These are phyloP conservation scores for Agrocybe praecox DNA, from an alignment of 768 basidiomycete genomes.

Conservation along the genomic window DNA sequence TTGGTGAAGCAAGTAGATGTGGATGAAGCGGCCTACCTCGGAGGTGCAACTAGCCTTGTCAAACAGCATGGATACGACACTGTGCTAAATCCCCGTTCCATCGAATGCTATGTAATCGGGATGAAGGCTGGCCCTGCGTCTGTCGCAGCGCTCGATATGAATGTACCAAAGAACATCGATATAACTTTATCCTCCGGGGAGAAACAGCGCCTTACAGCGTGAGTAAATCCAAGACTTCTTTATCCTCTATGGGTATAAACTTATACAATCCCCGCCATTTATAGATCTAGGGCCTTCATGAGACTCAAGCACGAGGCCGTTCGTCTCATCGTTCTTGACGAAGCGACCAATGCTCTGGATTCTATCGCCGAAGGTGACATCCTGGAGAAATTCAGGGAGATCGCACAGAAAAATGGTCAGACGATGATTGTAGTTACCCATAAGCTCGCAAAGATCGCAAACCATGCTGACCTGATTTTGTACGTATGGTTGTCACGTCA, in stretches of 20 bases:
- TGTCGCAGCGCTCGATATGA: constrained; percentile 19
- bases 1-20: constrained; percentile 16
- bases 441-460: constrained; percentile 41
- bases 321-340: constrained; percentile 52
- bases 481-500: too few species aligned
- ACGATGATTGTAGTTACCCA: constrained; percentile 56
- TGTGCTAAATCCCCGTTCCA: constrained; percentile 30
- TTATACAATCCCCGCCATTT: not conserved
- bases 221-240: constrained; percentile 18
- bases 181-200: constrained; percentile 35
- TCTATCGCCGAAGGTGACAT: constrained; percentile 48
- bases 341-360: constrained; percentile 53
- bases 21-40: constrained; percentile 35
- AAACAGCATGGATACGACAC: constrained; percentile 35
- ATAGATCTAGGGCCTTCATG: constrained; percentile 45
- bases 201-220: constrained; percentile 50
- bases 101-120: constrained; percentile 15
- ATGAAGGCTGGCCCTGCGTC: constrained; percentile 29
- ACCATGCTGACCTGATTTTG: constrained; percentile 52
- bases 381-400: constrained; percentile 33
- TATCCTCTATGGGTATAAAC: not conserved
- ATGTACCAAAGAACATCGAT: constrained; percentile 17
- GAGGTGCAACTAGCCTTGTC: constrained; percentile 41
- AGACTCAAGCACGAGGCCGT: constrained; percentile 30
- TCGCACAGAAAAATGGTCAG: constrained; percentile 35